These are phyloP conservation scores for Penicillium paneum DNA, from an alignment of 2,329 filamentous ascomycete species.

Conservation along the genomic window DNA sequence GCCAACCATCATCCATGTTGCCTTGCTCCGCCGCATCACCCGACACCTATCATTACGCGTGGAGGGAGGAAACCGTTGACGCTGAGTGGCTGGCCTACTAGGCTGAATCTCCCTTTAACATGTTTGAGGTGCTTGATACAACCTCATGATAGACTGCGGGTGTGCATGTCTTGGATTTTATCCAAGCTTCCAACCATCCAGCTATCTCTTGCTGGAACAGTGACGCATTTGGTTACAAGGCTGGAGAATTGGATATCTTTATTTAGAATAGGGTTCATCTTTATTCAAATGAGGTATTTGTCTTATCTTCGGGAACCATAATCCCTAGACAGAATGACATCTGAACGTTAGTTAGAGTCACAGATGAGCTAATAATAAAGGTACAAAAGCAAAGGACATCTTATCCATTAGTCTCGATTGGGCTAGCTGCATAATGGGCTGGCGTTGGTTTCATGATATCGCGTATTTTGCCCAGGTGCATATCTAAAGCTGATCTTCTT, in stretches of 20 bases:
- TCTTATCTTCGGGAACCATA: neutral
- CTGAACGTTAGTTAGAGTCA: neutral
- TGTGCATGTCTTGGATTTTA: conserved; percentile 1
- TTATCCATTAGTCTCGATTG: neutral
- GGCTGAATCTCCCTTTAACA: neutral
- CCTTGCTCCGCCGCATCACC: conserved; percentile 21
- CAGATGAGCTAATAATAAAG: neutral
- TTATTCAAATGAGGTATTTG: neutral
- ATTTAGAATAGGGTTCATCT: neutral
- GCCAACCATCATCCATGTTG: neutral
- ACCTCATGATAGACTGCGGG: conserved; percentile 1
- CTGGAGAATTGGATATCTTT: conserved; percentile 3
- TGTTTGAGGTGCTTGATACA: neutral
- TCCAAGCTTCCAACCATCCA: conserved; percentile 3
- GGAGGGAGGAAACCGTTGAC: conserved; percentile 5
- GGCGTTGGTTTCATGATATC: neutral
- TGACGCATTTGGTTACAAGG: neutral
- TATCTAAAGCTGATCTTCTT: conserved; percentile 1
- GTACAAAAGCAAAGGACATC: neutral
- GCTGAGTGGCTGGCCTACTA: conserved; percentile 10
- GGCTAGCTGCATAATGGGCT: conserved; percentile 5
- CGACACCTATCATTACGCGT: conserved; percentile 23
- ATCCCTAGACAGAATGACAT: neutral
- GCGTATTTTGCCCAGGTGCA: neutral
- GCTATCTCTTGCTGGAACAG: neutral